Conservation (phyloP, 1,284 basidiomycete species). For the Trichosporon ovoides region DNA sequence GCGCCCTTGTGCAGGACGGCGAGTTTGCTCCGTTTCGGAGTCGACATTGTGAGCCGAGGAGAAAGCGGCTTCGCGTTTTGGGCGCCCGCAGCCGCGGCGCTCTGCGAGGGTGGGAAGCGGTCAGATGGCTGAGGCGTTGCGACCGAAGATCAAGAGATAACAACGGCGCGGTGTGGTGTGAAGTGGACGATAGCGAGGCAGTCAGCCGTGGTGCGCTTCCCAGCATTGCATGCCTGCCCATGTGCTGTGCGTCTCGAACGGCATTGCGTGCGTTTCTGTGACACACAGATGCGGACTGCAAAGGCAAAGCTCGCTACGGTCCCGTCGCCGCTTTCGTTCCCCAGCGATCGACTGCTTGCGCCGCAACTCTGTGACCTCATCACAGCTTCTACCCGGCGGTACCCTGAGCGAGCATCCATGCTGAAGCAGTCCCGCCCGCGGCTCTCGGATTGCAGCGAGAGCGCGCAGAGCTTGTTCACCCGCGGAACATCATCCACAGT, state of each 20-base stretch:
- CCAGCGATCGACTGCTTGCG: not conserved
- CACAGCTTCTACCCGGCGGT: not conserved
- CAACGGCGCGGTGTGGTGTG: not conserved
- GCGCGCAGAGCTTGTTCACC: not conserved
- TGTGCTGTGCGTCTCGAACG: not conserved
- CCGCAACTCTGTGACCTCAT: constrained; percentile 2
- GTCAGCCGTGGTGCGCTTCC: not conserved
- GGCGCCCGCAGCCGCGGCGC: too few species aligned
- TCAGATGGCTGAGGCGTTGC: not conserved
- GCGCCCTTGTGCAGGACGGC: not conserved
- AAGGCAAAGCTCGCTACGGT: not conserved
- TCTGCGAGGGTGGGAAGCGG: too few species aligned
- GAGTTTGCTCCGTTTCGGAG: not conserved
- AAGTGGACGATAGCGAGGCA: not conserved
- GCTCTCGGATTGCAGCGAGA: not conserved
- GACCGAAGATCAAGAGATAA: constrained; percentile 6
- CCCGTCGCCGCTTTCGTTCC: not conserved
- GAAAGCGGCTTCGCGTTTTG: too few species aligned
- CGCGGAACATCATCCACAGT: constrained; percentile 5
- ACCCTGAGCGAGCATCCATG: not conserved
- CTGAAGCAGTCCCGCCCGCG: not conserved
- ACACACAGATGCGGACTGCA: too few species aligned
- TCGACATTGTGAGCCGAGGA: too few species aligned
- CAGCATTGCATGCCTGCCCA: not conserved
- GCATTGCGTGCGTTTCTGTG: too few species aligned